Base-by-base conservation (phyloP, 371 early-diverging fungal genomes). In the Choanephora cucurbitarum region DNA sequence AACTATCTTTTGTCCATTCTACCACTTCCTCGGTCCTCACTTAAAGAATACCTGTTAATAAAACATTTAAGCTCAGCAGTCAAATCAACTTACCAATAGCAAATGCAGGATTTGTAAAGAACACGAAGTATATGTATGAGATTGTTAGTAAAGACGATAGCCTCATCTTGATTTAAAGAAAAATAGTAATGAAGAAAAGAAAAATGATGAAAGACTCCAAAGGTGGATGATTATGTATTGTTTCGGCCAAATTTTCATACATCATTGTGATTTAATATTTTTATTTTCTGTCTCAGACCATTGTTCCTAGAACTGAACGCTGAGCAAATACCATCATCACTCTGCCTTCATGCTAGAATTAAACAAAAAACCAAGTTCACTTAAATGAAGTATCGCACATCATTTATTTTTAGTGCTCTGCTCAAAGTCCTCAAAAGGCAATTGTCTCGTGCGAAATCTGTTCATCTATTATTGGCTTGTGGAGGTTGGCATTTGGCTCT, bases 1-100 rank as follows among this genome's bases (percentile, higher is more conserved):
- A 17, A 42, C 61, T 60, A 24, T 77, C 72, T 14, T 46, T 64
- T 24, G 71, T 71, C 77, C 77, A 77, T 33, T 60, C 39, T 4
- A 49, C 14, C 28, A 64, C 52, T 43, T 73, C 67, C 32, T 55
- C 55, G 1, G 56, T 50, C 41, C 56, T 18, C 28, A 61, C 62
- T 58, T 17, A 7, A 18, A n/a, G n/a, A 21, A 14, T 22, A n/a
- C 10, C 22, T 8, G 44, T 49, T 48, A 28, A 28, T 44, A 8
- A n/a, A 50, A 1, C 4, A 5, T 37, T 24, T 11, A 24, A 54
- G 18, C 33, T 21, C 44, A 43, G 14, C 2, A 6, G 5, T 18
- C 13, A 33, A 21, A 10, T 18, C 22, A 8, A 41, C 54, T 45
- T 58, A 58, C 58, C 58, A 13, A 55, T 61, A 5, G 62, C 62